Evolutionary conservation across 805 yeast genomes (phyloP), one percentile per base, ranked within the genome.

Genomic region (Vanderwaltozyma polyspora): DNA sequence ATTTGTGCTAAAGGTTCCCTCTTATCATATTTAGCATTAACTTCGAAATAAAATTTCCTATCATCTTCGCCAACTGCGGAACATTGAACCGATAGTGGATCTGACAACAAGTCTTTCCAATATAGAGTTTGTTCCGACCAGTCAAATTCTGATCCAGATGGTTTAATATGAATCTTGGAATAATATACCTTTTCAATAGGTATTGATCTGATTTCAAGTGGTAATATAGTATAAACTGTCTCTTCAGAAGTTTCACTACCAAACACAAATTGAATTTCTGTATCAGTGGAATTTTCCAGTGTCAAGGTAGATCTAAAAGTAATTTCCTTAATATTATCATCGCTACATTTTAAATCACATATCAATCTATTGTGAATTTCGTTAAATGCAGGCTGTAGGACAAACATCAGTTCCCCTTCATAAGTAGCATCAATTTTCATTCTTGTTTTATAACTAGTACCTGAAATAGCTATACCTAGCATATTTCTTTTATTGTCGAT

Each of bases 371-470:
- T 78, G 48, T 85, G 94, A 23, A 79, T 72, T 3, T 72, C 73
- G 33, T 69, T 45, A 0, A 68, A 50, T 1, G 79, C 66, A 0
- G 95, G 95, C 2, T 63, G 52, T 38, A 89, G 57, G 51, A 74
- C 70, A 43, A 77, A 74, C 9, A 89, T 51, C 16, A 80, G 77
- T 51, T 86, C 94, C 3, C 96, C 95, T 49, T 84, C 95, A 7
- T 77, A 68, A 10, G 78, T 74, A 1, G 85, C 80, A 1, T 87
- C 71, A 1, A 91, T 66, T 3, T 68, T 63, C 18, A 67, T 55
- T 1, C 79, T 51, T 1, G 67, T 64, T 5, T 68, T 68, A 50
- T 78, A 87, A 0, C 61, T 61, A 0, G 82, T 67, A 26, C 65
- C 76, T 2, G 70, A 29, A 17, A 87, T 55, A 29, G 67, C 64